A percentile compares a stretch with the other conserved stretches of the same genome.
Conservation (phyloP, 805 yeast species). For the Ogataea sp. region DNA sequence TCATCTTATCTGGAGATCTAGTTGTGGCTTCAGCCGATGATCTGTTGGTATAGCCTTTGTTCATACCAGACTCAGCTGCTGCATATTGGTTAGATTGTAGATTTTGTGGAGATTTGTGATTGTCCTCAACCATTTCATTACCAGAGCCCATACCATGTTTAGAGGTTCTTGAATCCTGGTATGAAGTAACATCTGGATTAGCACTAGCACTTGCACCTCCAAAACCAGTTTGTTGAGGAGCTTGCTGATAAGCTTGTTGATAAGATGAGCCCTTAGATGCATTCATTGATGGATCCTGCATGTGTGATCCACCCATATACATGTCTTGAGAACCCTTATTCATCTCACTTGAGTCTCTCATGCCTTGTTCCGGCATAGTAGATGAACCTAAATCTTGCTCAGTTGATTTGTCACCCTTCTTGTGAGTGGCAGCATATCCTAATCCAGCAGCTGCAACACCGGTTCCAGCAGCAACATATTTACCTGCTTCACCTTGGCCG, state of each 20-base stretch:
- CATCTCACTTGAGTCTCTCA: too few species aligned
- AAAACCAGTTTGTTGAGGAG: constrained; percentile 6
- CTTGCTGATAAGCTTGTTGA: constrained; percentile 7
- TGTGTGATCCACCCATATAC: too few species aligned
- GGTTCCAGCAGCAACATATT: background rate
- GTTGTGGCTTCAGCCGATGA: background rate
- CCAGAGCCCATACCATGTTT: background rate
- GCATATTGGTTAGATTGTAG: background rate
- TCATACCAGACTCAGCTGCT: background rate
- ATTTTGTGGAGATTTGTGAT: too few species aligned
- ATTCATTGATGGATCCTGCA: too few species aligned
- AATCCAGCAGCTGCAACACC: constrained; percentile 6
- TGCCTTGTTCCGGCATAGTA: too few species aligned
- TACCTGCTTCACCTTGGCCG: constrained; percentile 2
- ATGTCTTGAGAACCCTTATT: too few species aligned
- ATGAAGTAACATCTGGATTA: constrained; percentile 13
- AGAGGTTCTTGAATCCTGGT: constrained; percentile 3
- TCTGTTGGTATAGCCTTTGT: too few species aligned
- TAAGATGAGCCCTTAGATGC: too few species aligned
- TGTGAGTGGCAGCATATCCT: background rate
- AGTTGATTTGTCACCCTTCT: background rate
- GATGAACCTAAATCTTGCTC: too few species aligned
- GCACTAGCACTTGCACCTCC: constrained; percentile 7
- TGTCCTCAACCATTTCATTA: too few species aligned
- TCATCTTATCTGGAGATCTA: background rate